Base-by-base conservation (phyloP, 768 basidiomycete species). In the Wakefieldia striispora region DNA sequence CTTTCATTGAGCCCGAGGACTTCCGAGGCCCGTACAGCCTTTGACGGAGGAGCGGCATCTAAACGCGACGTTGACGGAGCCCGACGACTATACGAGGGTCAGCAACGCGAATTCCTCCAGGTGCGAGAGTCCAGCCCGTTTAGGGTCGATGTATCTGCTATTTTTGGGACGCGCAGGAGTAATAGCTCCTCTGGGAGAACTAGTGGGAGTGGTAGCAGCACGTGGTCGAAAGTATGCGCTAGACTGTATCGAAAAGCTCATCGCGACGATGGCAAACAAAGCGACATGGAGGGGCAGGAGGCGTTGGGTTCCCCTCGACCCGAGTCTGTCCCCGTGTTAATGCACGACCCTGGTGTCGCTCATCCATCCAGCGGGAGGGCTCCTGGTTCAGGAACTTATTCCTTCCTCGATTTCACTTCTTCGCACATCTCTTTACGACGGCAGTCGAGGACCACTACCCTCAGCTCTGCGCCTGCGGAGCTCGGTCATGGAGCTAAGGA, bases 121-220 rank as follows among this genome's bases (percentile, higher is more conserved):
- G 68, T 77, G 31, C 70, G 70, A 20, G 58, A 64, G 43, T 67
- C 69, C n/a, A 79, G 75, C 61, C 77, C 79, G 4, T 79, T 80
- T 60, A 66, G 62, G 31, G 62, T 79, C 34, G 74, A 78, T 26
- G 72, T 78, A 40, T 55, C 61, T 27, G 49, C 62, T 53, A 54
- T 70, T 20, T 53, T 68, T 21, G 58, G 58, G 38, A 11, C 49
- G 24, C 47, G 50, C 50, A 58, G 42, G 50, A 47, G 49, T 17
- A 44, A 40, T 26, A 56, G 52, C 42, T 56, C 62, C 40, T 62
- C 62, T 14, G 54, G 51, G 53, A 47, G 58, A 38, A 59, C 59
- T 16, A 58, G 59, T 35, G 56, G 55, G 45, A 62, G 62, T 12
- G 59, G 50, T 10, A 54, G 55, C 23, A 65, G 64, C 26, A 61